These are phyloP conservation scores for Allium sativum DNA, from an alignment of 106 monocot species.

Conservation along the genomic window DNA sequence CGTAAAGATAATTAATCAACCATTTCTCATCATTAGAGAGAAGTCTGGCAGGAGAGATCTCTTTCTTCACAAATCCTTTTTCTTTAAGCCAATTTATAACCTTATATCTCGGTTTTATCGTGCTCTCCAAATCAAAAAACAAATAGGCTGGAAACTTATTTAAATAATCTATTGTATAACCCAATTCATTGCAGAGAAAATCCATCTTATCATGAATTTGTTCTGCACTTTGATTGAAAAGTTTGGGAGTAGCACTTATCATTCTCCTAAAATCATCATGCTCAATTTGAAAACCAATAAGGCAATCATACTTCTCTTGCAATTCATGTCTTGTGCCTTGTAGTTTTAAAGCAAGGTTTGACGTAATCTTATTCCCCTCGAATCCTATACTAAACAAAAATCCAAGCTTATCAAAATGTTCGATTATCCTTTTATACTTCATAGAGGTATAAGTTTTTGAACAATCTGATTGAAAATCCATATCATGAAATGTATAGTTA, in stretches of 20 bases:
- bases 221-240: conserved; percentile 53
- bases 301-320: conserved; percentile 61
- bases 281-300: conserved; percentile 45
- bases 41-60: conserved; percentile 52
- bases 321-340: conserved; percentile 35
- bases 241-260: conserved; percentile 46
- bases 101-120: conserved; percentile 62
- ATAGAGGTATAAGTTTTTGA: too few species aligned
- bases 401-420: too few species aligned
- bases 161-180: conserved; percentile 50
- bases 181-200: conserved; percentile 47
- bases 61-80: conserved; percentile 43
- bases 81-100: conserved; percentile 75
- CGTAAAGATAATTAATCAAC: conserved; percentile 43
- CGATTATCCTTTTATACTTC: too few species aligned
- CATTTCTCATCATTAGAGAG: conserved; percentile 68
- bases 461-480: conserved; percentile 19
- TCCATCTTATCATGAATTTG: conserved; percentile 46
- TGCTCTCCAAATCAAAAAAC: conserved; percentile 79
- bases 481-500: conserved; percentile 40
- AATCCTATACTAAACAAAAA: too few species aligned
- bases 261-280: conserved; percentile 53
- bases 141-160: conserved; percentile 61
- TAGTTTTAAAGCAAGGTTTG: conserved; percentile 1
- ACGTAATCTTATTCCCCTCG: too few species aligned